A percentile compares a stretch with the other conserved stretches of the same genome.
phyloP scores from a whole-genome alignment of 371 early-diverging fungal species.

The Mortierella sp. region DNA sequence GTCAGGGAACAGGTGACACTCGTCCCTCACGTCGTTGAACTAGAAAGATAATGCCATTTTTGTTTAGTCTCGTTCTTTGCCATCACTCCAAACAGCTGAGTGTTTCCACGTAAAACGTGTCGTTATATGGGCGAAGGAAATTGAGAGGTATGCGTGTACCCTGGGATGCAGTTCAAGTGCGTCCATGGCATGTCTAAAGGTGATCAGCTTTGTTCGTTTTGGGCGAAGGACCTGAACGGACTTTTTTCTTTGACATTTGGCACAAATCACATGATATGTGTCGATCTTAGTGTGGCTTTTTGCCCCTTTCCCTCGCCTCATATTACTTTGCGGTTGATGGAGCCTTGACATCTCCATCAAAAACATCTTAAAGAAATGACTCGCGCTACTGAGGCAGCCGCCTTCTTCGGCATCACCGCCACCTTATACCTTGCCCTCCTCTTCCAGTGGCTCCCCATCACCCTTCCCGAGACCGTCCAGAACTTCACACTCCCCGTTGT shows the following conservation, averaged over 20 bases:
- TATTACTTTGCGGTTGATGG: not conserved
- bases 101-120: not conserved
- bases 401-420: constrained; percentile 60
- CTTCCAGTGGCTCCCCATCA: constrained; percentile 65
- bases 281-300: not conserved
- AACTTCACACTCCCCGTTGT: constrained; percentile 74
- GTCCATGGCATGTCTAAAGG: constrained; percentile 6
- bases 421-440: constrained; percentile 64
- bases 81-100: not conserved
- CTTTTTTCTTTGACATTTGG: no score
- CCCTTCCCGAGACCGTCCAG: constrained; percentile 67
- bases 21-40: constrained; percentile 33
- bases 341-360: no score
- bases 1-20: constrained; percentile 33
- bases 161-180: constrained; percentile 7
- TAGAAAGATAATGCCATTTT: not conserved
- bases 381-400: constrained; percentile 72
- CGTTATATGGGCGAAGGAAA: not conserved
- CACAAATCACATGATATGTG: not conserved
- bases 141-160: not conserved
- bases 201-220: not conserved
- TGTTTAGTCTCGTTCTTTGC: not conserved
- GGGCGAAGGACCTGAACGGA: constrained; percentile 5
- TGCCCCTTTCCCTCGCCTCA: not conserved
- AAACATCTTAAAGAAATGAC: constrained; percentile 62